Evolutionary conservation across 257 asterid genomes (phyloP), one percentile per base, ranked within the genome.

Genomic region (Ajuga chamaepitys): DNA sequence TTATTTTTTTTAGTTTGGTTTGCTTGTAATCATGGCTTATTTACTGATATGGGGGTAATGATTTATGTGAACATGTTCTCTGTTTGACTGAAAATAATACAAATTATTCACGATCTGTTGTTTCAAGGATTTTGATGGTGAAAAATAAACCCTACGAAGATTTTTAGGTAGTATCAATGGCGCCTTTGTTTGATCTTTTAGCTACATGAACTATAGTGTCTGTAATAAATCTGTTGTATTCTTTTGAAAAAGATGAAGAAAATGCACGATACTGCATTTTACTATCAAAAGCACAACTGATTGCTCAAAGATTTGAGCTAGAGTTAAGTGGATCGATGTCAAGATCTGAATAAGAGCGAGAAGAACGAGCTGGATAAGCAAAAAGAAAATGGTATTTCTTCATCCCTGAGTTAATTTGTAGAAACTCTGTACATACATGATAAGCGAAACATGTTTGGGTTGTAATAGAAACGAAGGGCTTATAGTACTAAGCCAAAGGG

Each of bases 211-310:
- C n/a, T n/a, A n/a, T n/a, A n/a, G n/a, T n/a, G n/a, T n/a, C n/a
- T n/a, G n/a, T n/a, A n/a, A n/a, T n/a, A n/a, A n/a, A n/a, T n/a
- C n/a, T n/a, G n/a, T n/a, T n/a, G n/a, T n/a, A n/a, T 58, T 51
- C 5, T 69, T 44, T 37, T 69, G 53, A 58, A 65, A 92, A 97
- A 89, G 82, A 77, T 87, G 82, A 77, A 82, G 74, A 80, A 28
- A 76, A 80, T 87, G 85, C 88, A 81, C 77, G 81, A 82, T 26
- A 61, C n/a, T n/a, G n/a, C n/a, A n/a, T n/a, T n/a, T n/a, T n/a
- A n/a, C n/a, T n/a, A 24, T 21, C 84, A 87, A 56, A 70, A 66
- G 74, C 64, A 28, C 64, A 74, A 37, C 72, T 92, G 76, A 88
- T 85, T 57, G 81, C 87, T 61, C 82, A 34, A 46, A 89, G 82